Base-by-base conservation (phyloP, 257 asterid genomes). In the Nicotiana benthamiana region DNA sequence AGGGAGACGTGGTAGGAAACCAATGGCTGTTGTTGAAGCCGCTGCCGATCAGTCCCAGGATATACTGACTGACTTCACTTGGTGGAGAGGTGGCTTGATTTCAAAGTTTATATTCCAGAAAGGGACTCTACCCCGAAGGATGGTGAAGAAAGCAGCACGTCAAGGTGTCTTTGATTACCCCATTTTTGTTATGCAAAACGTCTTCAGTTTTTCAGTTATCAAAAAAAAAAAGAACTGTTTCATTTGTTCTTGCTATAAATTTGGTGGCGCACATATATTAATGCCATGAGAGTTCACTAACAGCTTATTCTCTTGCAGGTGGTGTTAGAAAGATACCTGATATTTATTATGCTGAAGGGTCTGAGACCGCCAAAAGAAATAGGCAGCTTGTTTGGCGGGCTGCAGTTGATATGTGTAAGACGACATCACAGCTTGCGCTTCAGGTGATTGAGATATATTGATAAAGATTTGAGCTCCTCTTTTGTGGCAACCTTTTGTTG, bases 301-400 rank as follows among this genome's bases (percentile, higher is more conserved):
- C 61, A 67, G 61, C 82, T 82, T 48, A 24, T 75, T 57, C 78
- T 86, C 52, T 85, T 54, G 61, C 92, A 94, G 97, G 96, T 90
- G 95, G 96, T 86, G 67, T 72, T 13, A 90, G 79, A 82, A 87
- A 80, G 79, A 88, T 94, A 75, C 84, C 90, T n/a, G 91, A 93
- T 26, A 67, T 91, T 74, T 86, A 80, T 77, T 94, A 94, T 82
- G 80, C 83, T 70, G 97, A 89, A 83, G 93, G 92, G 79, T 56
- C 81, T 76, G 92, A 88, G 82, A 83, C 87, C 62, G 93, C 93
- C 26, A 90, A 83, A 87, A 87, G 86, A 88, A 91, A 87, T 86
- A 90, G 91, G 76, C 94, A 86, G 87, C 88, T 88, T 75, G 81
- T 88, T 84, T 94, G 97, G 97, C 91, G 93, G 82, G 90, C 97